Percentiles rank a stretch among this genome's conserved stretches.
phyloP scores from a whole-genome alignment of 306 rosid species.

The Spatholobus suberectus region DNA sequence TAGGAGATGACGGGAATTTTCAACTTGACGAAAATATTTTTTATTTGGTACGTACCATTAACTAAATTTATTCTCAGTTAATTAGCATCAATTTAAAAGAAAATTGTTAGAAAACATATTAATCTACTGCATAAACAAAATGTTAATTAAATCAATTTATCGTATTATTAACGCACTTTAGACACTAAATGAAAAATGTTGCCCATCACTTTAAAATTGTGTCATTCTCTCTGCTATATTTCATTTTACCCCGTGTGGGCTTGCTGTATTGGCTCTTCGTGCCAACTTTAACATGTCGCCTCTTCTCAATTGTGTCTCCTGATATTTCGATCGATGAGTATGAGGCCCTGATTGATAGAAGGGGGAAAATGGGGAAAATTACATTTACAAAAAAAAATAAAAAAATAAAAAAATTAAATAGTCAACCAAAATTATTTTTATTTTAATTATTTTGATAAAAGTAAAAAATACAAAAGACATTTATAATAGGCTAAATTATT shows the following conservation, averaged over 20 bases:
- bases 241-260: constrained; percentile 27
- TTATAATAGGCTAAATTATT: no score
- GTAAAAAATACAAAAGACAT: no score
- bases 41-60: not conserved
- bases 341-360: not conserved
- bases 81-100: not conserved
- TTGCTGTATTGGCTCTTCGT: not conserved
- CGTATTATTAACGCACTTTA: not conserved
- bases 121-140: not conserved
- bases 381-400: no score
- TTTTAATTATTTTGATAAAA: no score
- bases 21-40: not conserved
- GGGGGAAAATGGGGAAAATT: no score
- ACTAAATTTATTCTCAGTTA: not conserved
- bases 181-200: not conserved
- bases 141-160: not conserved
- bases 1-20: not conserved
- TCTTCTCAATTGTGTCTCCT: constrained; percentile 33
- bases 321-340: not conserved
- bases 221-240: not conserved
- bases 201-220: not conserved
- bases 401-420: no score
- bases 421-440: not conserved
- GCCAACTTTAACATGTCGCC: constrained; percentile 54
- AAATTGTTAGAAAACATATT: not conserved